Evolutionary conservation across 2,329 filamentous ascomycete species (phyloP), one percentile per base, ranked within the genome.

Genomic region (Cladophialophora yegresii): DNA sequence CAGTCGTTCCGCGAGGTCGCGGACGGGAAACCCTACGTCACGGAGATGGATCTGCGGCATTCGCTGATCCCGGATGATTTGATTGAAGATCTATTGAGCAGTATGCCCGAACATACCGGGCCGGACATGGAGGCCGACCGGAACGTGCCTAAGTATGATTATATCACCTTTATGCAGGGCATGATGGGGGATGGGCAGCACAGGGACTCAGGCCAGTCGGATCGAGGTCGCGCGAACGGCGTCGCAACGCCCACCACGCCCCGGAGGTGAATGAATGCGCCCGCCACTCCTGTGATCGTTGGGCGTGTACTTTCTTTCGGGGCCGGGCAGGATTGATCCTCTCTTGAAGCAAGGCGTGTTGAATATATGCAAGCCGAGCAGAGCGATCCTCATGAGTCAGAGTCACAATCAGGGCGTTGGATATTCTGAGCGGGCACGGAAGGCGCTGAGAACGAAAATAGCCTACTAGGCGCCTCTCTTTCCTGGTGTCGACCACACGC

Each of bases 1-100:
- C 93, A 99, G 79, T 96, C 90, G 69, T 99, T 99, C 85, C 87
- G 89, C 63, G 95, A 99, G 78, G 95, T 99, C 53, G 95, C 95
- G 20, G 95, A 99, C 80, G 95, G 95, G 70, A 99, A 99, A 83
- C 93, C 93, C 10, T 99, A 99, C 76, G 95, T 99, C 47, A 99
- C 95, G 4, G 95, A 99, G 79, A 90, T 99, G 81, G 95, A 99
- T 76, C 85, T 99, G 63, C 87, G 93, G 65, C 95, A 99, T 78
- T 95, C 90, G 49, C 85, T 99, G 45, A 96, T 99, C 43, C 95
- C 95, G 0, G 95, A 99, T 74, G 93, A 98, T 74, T 90, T 99
- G 69, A 97, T 99, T 73, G 93, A 97, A 67, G 91, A 96, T 77
- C 83, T 99, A 54, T 83, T 95, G 58, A 85, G 90, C 73, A 91